Percentiles rank a stretch among this genome's conserved stretches.
Evolutionary conservation across 2,329 filamentous ascomycete genomes (phyloP).

Genomic region (Trichoderma hamatum): DNA sequence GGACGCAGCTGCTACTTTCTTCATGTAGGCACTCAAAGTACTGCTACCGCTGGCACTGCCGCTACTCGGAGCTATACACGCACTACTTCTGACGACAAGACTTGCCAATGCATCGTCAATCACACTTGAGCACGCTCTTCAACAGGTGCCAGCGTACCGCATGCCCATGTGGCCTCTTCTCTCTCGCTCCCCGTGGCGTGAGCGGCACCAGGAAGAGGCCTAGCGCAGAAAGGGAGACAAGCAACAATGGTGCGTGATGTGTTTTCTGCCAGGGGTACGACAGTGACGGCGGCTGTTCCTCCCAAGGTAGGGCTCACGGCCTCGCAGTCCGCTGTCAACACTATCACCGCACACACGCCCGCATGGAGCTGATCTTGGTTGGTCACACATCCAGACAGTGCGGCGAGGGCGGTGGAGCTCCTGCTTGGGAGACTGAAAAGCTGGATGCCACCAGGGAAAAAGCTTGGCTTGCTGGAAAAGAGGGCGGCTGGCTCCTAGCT

Average conservation of each 20-base stretch:
- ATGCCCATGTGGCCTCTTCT: conserved; percentile 14
- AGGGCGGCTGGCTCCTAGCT: not conserved
- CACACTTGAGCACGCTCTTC: not conserved
- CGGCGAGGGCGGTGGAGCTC: conserved; percentile 12
- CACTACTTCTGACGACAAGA: not conserved
- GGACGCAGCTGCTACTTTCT: not conserved
- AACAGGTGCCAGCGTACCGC: conserved; percentile 7
- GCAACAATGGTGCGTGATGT: conserved; percentile 12
- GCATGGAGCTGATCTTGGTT: conserved; percentile 22
- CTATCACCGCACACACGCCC: conserved; percentile 23
- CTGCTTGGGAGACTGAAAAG: not conserved
- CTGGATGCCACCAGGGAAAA: conserved; percentile 18
- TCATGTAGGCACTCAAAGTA: not conserved
- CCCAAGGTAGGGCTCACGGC: too few species aligned
- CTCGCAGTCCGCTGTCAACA: conserved; percentile 17
- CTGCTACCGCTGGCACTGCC: not conserved
- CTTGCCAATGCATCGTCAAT: not conserved
- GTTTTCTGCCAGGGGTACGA: conserved; percentile 21
- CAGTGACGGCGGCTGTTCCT: conserved; percentile 10
- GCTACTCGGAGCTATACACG: not conserved
- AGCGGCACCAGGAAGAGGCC: conserved; percentile 15
- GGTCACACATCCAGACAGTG: conserved; percentile 19
- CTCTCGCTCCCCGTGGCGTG: conserved; percentile 16
- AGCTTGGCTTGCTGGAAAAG: not conserved
- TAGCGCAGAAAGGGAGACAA: conserved; percentile 11